A percentile compares a stretch with the other conserved stretches of the same genome.
phyloP scores from a whole-genome alignment of 768 basidiomycete species.

The Strobilomyces echinocephalus region DNA sequence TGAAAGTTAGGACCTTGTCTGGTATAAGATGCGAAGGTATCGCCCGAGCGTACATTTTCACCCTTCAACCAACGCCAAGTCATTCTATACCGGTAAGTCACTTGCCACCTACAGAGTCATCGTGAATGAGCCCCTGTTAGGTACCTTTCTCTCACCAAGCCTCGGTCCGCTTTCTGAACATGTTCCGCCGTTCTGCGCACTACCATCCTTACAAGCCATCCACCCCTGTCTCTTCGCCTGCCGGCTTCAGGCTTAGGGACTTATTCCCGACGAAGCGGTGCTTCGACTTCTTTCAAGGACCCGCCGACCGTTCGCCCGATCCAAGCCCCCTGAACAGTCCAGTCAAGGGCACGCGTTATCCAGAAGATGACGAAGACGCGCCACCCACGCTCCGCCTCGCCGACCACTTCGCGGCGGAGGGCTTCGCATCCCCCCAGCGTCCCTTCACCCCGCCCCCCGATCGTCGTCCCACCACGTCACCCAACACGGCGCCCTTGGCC shows the following conservation, averaged over 20 bases:
- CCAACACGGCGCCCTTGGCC: background rate
- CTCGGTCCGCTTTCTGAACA: conserved; percentile 1
- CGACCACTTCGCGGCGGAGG: background rate
- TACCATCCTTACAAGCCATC: conserved; percentile 16
- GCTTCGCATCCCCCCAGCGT: background rate
- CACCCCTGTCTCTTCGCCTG: conserved; percentile 16
- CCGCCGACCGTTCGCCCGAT: conserved; percentile 8
- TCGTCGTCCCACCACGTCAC: background rate
- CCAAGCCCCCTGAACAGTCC: conserved; percentile 21
- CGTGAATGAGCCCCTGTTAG: background rate
- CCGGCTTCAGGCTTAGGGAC: conserved; percentile 25
- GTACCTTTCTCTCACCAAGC: background rate
- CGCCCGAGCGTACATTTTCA: background rate
- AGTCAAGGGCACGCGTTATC: background rate
- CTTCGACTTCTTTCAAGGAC: conserved; percentile 19
- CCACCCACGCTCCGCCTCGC: conserved; percentile 8
- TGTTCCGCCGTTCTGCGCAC: conserved; percentile 16
- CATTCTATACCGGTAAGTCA: background rate
- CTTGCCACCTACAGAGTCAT: background rate
- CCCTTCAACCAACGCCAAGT: conserved; percentile 1
- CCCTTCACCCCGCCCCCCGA: background rate
- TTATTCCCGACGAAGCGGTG: conserved; percentile 13
- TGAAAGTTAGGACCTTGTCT: background rate
- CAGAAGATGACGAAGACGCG: conserved; percentile 10
- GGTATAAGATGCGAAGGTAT: conserved; percentile 18